Evolutionary conservation across 148 eudicot species (phyloP).

Genomic region (Suaeda aralocaspica): DNA sequence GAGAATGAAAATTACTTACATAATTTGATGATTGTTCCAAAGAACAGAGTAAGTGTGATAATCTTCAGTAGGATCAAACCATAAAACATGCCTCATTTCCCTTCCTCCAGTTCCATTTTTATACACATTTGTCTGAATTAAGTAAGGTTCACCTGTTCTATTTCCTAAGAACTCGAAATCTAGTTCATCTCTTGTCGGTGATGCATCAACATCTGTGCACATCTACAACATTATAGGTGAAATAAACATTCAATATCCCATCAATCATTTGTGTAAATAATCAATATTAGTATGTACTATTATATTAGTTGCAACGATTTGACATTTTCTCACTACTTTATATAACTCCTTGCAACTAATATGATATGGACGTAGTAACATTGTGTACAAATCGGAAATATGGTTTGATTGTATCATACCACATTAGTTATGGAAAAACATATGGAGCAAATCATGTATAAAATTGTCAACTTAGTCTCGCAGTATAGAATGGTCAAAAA

Average conservation of each 20-base stretch:
- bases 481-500: too few relatives aligned
- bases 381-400: too few relatives aligned
- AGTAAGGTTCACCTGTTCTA: constrained; percentile 73
- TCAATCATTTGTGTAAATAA: not conserved
- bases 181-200: constrained; percentile 80
- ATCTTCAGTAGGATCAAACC: constrained; percentile 94
- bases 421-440: too few relatives aligned
- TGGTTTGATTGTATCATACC: too few relatives aligned
- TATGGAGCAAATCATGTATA: too few relatives aligned
- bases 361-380: too few relatives aligned
- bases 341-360: too few relatives aligned
- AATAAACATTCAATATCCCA: not conserved
- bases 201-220: constrained; percentile 87
- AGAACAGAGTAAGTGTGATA: constrained; percentile 80
- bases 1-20: constrained; percentile 38
- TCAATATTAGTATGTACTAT: too few relatives aligned
- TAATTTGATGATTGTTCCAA: constrained; percentile 80
- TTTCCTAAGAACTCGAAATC: constrained; percentile 96
- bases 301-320: too few relatives aligned
- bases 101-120: constrained; percentile 85
- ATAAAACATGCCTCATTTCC: constrained; percentile 84
- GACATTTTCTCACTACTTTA: too few relatives aligned
- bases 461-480: too few relatives aligned
- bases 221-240: constrained; percentile 65
- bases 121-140: constrained; percentile 83